Base-by-base conservation (phyloP, 208 protist species). In the Trypanosoma rangeli region DNA sequence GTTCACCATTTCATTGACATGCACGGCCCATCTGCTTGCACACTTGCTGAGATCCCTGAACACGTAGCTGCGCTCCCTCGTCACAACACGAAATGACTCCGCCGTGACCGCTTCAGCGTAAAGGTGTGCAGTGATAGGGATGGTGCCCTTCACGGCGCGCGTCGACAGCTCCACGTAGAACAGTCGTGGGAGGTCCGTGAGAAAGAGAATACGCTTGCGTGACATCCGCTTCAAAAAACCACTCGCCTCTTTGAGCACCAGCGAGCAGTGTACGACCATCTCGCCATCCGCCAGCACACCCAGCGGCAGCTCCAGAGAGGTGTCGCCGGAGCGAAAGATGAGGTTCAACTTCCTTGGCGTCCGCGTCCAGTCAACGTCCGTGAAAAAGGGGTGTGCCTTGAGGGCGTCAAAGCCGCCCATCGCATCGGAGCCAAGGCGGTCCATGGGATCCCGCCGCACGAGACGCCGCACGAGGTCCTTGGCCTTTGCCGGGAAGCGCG, bases 381-480 rank as follows among this genome's bases (percentile, higher is more conserved):
- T 57, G 69, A 97, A 98, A 75, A 97, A 97, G 18, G 83, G 70
- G 63, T 98, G 93, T 1, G 42, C 53, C 75, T 97, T 97, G 9
- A 98, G 71, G 13, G 57, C 74, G 3, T 52, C 69, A 68, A 95
- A 97, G n/a, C 89, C 89, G 54, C 90, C 89, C 16, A 68, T 64
- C 73, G 76, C 71, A 4, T 71, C 75, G n/a, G 78, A 73, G 12
- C 93, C 93, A 24, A 98, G 66, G 33, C 95, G 86, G 50, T 89
- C 66, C 46, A 46, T 50, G 13, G 94, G 92, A 1, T 85, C 69
- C 18, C 78, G 74, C 20, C 78, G 71, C 24, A 98, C 75, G n/a
- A 97, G 76, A 65, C 84, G 81, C 22, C 74, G 60, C 13, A 98
- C 83, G 28, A 98, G 82, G 64, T 96, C 87, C 61, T 74, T 64